These are phyloP conservation scores for Pholiota adiposa DNA, from an alignment of 1,284 basidiomycete species.

Conservation along the genomic window DNA sequence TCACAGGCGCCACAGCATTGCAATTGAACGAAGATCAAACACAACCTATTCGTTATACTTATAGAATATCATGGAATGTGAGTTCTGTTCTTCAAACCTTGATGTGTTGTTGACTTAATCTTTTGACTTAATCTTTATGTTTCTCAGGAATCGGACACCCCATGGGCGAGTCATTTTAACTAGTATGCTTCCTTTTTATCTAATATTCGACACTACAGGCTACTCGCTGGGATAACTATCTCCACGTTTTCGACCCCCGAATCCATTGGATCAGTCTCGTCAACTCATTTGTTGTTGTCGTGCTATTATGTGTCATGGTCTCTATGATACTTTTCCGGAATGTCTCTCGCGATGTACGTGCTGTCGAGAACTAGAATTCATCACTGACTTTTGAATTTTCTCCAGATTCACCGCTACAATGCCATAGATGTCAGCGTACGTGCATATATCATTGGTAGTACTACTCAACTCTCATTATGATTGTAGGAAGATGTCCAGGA, in stretches of 20 bases:
- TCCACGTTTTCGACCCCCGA: slow-evolving; percentile 79
- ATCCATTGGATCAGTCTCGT: slow-evolving; percentile 94
- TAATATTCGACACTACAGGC: slow-evolving; percentile 52
- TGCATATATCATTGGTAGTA: slow-evolving; percentile 9
- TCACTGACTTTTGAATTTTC: slow-evolving; percentile 8
- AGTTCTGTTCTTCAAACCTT: slow-evolving; percentile 28
- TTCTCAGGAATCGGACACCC: slow-evolving; percentile 76
- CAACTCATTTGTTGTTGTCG: slow-evolving; percentile 90
- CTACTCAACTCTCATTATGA: slow-evolving; percentile 10
- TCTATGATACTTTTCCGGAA: slow-evolving; percentile 88
- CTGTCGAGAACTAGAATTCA: slow-evolving; percentile 15
- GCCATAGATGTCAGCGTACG: slow-evolving; percentile 88
- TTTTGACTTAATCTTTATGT: slow-evolving; percentile 9
- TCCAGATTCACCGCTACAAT: slow-evolving; percentile 93
- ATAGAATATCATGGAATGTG: slow-evolving; percentile 87
- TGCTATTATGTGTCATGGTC: slow-evolving; percentile 94
- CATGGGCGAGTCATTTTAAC: slow-evolving; percentile 62
- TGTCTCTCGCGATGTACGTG: slow-evolving; percentile 85
- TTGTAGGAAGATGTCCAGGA: slow-evolving; percentile 93
- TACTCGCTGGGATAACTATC: slow-evolving; percentile 95
- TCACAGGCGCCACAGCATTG: slow-evolving; percentile 49
- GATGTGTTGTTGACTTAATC: background rate
- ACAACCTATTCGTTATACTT: slow-evolving; percentile 87
- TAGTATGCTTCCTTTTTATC: background rate
- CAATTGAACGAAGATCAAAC: slow-evolving; percentile 63